Conservation (phyloP, 139 green algal genomes). For the Haematococcus sp. region DNA sequence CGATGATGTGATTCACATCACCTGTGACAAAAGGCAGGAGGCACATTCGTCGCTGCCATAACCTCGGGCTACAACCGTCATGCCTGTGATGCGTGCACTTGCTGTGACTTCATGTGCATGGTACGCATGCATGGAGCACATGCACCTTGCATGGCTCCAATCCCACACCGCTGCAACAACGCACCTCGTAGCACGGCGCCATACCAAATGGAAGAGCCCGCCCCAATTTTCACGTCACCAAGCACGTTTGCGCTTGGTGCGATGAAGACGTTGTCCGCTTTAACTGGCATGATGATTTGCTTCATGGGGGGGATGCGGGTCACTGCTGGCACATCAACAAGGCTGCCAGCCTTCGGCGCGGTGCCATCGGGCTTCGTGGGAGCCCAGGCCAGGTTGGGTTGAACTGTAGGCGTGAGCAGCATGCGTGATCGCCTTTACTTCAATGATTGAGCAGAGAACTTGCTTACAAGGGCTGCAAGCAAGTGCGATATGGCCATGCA, state of each 20-base stretch:
- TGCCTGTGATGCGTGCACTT: too few relatives aligned
- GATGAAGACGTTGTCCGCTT: constrained; percentile 71
- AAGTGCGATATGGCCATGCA: too few relatives aligned
- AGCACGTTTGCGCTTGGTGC: constrained; percentile 87
- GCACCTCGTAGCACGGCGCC: constrained; percentile 82
- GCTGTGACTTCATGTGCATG: too few relatives aligned
- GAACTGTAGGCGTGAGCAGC: constrained; percentile 23
- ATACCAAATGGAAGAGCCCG: constrained; percentile 87
- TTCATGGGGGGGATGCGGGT: constrained; percentile 15
- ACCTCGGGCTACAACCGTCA: too few relatives aligned
- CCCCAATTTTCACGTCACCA: constrained; percentile 87
- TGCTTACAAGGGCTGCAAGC: too few relatives aligned
- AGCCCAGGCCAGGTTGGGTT: constrained; percentile 55
- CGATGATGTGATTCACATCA: constrained; percentile 87
- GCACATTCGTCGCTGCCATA: background rate
- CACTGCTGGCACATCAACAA: constrained; percentile 12
- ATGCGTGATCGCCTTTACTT: background rate
- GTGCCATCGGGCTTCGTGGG: constrained; percentile 26
- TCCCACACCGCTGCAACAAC: background rate
- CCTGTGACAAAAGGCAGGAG: constrained; percentile 39
- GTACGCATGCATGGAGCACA: background rate
- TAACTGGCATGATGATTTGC: constrained; percentile 45
- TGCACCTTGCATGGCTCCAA: background rate
- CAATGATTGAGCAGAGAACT: too few relatives aligned
- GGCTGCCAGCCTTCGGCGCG: constrained; percentile 12